Conservation (phyloP, 352 stramenopile genomes). For the Phytophthora colocasiae region DNA sequence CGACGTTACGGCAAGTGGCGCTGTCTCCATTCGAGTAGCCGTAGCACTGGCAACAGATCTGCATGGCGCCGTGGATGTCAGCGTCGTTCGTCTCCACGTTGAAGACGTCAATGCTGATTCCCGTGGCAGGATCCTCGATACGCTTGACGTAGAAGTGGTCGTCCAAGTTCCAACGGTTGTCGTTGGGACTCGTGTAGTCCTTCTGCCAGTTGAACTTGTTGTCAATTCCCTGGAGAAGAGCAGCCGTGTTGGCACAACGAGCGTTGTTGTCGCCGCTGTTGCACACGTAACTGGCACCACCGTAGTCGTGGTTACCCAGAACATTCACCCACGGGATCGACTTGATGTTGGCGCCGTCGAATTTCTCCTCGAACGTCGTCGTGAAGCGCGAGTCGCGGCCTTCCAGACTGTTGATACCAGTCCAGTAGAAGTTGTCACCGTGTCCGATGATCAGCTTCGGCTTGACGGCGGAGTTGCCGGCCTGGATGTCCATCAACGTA, state of each 20-base stretch:
- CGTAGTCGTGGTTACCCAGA: slow-evolving; percentile 25
- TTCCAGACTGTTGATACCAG: slow-evolving; percentile 19
- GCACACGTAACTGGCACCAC: slow-evolving; percentile 25
- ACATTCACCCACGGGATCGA: slow-evolving; percentile 25
- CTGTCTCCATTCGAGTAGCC: slow-evolving; percentile 27
- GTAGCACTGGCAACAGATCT: slow-evolving; percentile 27
- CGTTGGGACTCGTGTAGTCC: slow-evolving; percentile 15
- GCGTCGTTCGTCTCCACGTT: slow-evolving; percentile 29
- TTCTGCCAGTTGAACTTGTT: slow-evolving; percentile 26
- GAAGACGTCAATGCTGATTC: slow-evolving; percentile 25
- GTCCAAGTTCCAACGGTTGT: slow-evolving; percentile 17
- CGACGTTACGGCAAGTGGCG: not conserved
- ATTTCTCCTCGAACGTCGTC: slow-evolving; percentile 28
- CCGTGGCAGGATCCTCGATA: slow-evolving; percentile 4
- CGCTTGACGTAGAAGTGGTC: slow-evolving; percentile 14
- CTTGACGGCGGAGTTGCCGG: slow-evolving; percentile 12
- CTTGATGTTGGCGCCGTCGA: slow-evolving; percentile 11
- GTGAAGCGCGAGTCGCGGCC: slow-evolving; percentile 17
- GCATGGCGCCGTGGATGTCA: slow-evolving; percentile 11
- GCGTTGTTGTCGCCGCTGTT: slow-evolving; percentile 16
- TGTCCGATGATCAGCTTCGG: slow-evolving; percentile 26
- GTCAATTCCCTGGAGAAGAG: slow-evolving; percentile 16
- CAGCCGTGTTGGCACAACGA: slow-evolving; percentile 9
- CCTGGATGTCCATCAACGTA: slow-evolving; percentile 26
- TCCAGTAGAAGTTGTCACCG: slow-evolving; percentile 29